Evolutionary conservation across 1,284 basidiomycete genomes (phyloP), one percentile per base, ranked within the genome.

Genomic region (Fomitiporia mediterranea): DNA sequence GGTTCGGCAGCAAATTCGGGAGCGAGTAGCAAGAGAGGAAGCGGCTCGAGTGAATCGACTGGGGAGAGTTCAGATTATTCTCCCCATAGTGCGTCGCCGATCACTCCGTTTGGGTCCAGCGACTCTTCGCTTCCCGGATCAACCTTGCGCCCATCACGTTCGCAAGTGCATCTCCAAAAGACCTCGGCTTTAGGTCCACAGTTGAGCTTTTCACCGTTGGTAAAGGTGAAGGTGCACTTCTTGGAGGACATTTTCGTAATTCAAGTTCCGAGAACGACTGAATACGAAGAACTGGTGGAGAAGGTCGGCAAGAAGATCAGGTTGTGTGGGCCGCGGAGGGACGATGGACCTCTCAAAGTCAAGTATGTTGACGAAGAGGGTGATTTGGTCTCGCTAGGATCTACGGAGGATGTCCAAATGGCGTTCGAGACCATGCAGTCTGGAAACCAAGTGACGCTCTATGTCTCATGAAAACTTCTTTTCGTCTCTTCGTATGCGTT

Each of bases 301-400:
- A 90, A 89, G 69, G 92, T 98, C 2, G 84, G 89, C 28, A 87
- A 88, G 73, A 98, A 98, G 80, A 91, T 98, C 63, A 81, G 91
- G 21, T 74, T 94, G 17, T 94, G 92, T 67, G 90, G 91, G 21
- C 85, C 84, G 2, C 77, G 84, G 54, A 75, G 89, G 37, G 83
- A 85, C 39, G 83, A 88, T 67, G 80, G 82, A 23, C 86, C 89
- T 0, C 71, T 95, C 63, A 83, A 90, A 51, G 84, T 95, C 62
- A 92, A 91, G 69, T 95, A 94, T 70, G 84, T 79, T 68, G 92
- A 95, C 70, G 92, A 94, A 67, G 91, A 94, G 64, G 91, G 90
- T n/a, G 92, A 94, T 68, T 76, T 90, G 77, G 83, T 95, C 48
- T 86, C 84, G 37, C 78, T 94, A 60, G 86, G 86, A 28, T 91